Base-by-base conservation (phyloP, 495 filamentous ascomycete species). In the Daldinia grandis region DNA sequence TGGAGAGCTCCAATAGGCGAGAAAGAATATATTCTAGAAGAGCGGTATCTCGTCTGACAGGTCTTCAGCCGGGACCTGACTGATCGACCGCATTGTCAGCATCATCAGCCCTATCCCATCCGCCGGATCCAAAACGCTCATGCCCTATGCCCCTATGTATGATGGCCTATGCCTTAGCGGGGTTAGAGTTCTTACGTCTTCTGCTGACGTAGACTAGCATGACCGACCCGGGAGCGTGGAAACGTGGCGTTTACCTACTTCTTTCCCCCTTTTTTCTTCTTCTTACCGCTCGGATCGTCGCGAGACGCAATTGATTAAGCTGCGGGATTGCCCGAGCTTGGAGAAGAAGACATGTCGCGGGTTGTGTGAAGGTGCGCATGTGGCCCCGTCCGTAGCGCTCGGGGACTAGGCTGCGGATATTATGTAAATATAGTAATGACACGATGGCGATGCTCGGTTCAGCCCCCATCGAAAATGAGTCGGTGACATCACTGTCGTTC, bases 111-210 rank as follows among this genome's bases (percentile, higher is more conserved):
- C 68, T 66, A 62, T 37, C 54, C 33, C 3, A 21, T 31, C n/a
- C 17, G 8, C 54, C 30, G n/a, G 54, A 37, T 24, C 19, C 54
- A 24, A 37, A 21, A n/a, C 30, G 19, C 31, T 24, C 14, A 37
- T 33, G 10, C 9, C 27, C 28, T 42, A 58, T 35, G 14, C 4
- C 55, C 5, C 35, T 40, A 40, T 40, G 37, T 15, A 40, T n/a
- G 15, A 47, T 47, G 17, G 9, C 35, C 35, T 47, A 47, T 47
- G 19, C 17, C 4, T 10, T 35, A 14, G 25, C 31, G 31, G 51
- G 55, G 44, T 37, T 69, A 64, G 59, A 57, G 66, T 69, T 62
- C 63, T 66, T 59, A 66, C 63, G 19, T 44, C 40, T 37, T 14
- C 10, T 54, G 28, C 44, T 38, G 37, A 53, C 44, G 21, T 21